Evolutionary conservation across 2,329 filamentous ascomycete genomes (phyloP).

Genomic region (Colletotrichum shisoi): DNA sequence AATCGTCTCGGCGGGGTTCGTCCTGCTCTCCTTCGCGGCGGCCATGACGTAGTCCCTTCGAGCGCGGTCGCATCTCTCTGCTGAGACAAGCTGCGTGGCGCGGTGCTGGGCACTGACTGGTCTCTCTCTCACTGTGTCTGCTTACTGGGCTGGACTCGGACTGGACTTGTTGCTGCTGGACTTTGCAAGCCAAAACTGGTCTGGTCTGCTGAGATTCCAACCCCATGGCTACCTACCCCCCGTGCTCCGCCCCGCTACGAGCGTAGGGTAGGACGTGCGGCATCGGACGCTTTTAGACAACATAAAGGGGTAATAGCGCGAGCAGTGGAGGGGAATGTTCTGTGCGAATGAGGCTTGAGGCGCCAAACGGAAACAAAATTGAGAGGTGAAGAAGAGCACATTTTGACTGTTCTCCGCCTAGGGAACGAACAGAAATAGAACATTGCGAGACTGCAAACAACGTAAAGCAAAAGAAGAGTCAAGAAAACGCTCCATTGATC

Average conservation of each 20-base stretch:
- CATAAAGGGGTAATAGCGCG: slow-evolving; percentile 32
- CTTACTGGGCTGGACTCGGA: slow-evolving; percentile 14
- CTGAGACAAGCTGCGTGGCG: slow-evolving; percentile 33
- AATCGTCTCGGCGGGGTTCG: background rate
- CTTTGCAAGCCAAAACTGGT: slow-evolving; percentile 18
- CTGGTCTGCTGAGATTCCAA: slow-evolving; percentile 14
- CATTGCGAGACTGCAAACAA: background rate
- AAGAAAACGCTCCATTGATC: slow-evolving; percentile 22
- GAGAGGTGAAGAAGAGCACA: slow-evolving; percentile 21
- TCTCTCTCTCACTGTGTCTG: slow-evolving; percentile 10
- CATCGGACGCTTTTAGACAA: slow-evolving; percentile 31
- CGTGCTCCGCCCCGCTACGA: slow-evolving; percentile 33
- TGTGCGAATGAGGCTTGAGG: slow-evolving; percentile 27
- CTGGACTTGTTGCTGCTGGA: slow-evolving; percentile 1
- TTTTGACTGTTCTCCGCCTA: slow-evolving; percentile 15
- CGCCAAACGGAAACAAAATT: slow-evolving; percentile 6
- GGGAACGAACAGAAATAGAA: slow-evolving; percentile 1
- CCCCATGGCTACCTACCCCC: slow-evolving; percentile 2
- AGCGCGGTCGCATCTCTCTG: slow-evolving; percentile 16
- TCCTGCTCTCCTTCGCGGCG: slow-evolving; percentile 5
- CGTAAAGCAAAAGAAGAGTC: slow-evolving; percentile 11
- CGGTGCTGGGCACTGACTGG: slow-evolving; percentile 25
- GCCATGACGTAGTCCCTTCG: slow-evolving; percentile 15
- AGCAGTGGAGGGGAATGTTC: slow-evolving; percentile 18
- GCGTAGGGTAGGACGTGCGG: slow-evolving; percentile 32